These are phyloP conservation scores for Achlya hypogyna DNA, from an alignment of 352 stramenopile genomes.

Conservation along the genomic window DNA sequence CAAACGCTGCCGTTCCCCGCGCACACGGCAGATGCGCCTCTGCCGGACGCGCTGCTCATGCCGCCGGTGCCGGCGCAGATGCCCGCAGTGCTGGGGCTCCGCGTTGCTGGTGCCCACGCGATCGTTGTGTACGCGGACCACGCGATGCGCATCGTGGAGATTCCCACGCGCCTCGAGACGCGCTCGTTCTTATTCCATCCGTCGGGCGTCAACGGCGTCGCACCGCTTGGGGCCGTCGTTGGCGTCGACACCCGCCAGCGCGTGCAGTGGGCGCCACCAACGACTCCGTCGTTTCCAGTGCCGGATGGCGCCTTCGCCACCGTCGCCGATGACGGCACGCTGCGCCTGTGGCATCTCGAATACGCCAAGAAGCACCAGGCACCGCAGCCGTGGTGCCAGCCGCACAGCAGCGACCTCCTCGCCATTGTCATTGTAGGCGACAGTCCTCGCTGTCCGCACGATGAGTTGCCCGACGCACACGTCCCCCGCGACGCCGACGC, in stretches of 20 bases:
- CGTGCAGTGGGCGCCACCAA: neutral
- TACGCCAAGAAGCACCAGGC: conserved; percentile 23
- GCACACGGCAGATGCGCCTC: neutral
- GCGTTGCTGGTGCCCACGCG: conserved; percentile 50
- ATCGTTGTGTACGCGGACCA: conserved; percentile 69
- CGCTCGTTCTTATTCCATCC: conserved; percentile 79
- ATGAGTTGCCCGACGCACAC: neutral
- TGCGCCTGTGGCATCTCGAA: conserved; percentile 82
- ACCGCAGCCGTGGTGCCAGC: conserved; percentile 41
- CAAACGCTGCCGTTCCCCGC: conserved; percentile 57
- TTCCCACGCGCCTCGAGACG: conserved; percentile 42
- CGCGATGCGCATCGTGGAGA: conserved; percentile 72
- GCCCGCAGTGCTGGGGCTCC: conserved; percentile 43
- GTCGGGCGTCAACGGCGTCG: conserved; percentile 53
- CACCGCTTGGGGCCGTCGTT: conserved; percentile 37
- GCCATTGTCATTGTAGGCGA: conserved; percentile 36
- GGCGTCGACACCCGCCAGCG: conserved; percentile 31
- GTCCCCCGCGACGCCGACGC: neutral
- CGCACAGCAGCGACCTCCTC: conserved; percentile 66
- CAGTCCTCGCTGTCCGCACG: neutral
- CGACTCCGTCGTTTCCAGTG: conserved; percentile 20
- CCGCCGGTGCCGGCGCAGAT: conserved; percentile 34
- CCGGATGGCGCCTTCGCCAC: conserved; percentile 73
- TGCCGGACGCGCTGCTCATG: conserved; percentile 1
- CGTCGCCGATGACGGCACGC: conserved; percentile 77